phyloP scores from a whole-genome alignment of 495 filamentous ascomycete genomes.

The Pyronema omphalodes region DNA sequence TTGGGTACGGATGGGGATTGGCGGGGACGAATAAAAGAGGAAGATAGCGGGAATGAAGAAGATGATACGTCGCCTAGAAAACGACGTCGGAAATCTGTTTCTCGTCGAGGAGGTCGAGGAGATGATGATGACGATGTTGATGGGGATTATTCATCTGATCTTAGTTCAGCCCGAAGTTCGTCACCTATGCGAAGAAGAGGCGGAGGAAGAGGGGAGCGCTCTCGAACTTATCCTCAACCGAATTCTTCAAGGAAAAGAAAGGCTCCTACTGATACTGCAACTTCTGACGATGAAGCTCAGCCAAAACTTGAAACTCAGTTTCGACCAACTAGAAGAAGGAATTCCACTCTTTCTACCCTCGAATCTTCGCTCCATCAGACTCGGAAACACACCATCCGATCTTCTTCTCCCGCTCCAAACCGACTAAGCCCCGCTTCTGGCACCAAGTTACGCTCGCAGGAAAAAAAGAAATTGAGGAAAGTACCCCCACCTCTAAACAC shows the following conservation, averaged over 20 bases:
- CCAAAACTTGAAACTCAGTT: background rate
- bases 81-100: background rate
- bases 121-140: slow-evolving; percentile 4
- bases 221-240: background rate
- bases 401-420: slow-evolving; percentile 19
- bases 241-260: slow-evolving; percentile 10
- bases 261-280: slow-evolving; percentile 8
- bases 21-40: slow-evolving; percentile 2
- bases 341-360: slow-evolving; percentile 7
- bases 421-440: slow-evolving; percentile 14
- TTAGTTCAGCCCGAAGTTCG: slow-evolving; percentile 17
- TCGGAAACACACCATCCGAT: slow-evolving; percentile 8
- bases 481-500: slow-evolving; percentile 12
- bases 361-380: slow-evolving; percentile 7
- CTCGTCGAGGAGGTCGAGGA: background rate
- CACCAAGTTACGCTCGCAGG: slow-evolving; percentile 7
- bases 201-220: background rate
- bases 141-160: slow-evolving; percentile 21
- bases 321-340: slow-evolving; percentile 11
- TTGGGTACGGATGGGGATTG: slow-evolving; percentile 9
- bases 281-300: slow-evolving; percentile 17
- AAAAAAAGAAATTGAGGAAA: slow-evolving; percentile 14
- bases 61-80: background rate
- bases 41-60: slow-evolving; percentile 8
- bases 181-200: slow-evolving; percentile 13